Conservation (phyloP, 345 rosid genomes). For the Linum trigynum region DNA sequence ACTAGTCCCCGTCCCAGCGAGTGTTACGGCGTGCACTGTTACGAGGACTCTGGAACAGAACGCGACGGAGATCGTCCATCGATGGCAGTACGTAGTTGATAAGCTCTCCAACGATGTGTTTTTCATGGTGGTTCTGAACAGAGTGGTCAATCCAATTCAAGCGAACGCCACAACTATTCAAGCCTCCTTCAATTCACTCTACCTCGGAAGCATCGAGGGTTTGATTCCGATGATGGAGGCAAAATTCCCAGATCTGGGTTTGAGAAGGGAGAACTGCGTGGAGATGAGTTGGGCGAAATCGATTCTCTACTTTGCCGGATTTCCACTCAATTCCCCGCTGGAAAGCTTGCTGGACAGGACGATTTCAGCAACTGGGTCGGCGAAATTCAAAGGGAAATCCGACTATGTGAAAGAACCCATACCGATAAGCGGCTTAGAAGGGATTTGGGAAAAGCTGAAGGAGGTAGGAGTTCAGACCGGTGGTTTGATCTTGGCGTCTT, state of each 20-base stretch:
- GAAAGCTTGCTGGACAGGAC: not conserved
- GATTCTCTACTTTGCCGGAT: not conserved
- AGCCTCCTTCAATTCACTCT: not conserved
- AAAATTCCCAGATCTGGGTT: not conserved
- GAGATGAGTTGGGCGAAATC: conserved; percentile 1
- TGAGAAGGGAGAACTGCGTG: not conserved
- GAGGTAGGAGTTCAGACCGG: not conserved
- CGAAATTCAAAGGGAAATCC: not conserved
- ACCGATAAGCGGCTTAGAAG: not conserved
- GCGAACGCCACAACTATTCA: not conserved
- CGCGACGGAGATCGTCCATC: not conserved
- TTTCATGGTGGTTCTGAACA: not conserved
- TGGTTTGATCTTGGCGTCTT: not conserved
- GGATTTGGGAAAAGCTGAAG: not conserved
- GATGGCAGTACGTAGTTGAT: not conserved
- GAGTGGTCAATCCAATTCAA: not conserved
- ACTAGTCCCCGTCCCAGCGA: not conserved
- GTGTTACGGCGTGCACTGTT: not conserved
- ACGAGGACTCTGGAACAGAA: not conserved
- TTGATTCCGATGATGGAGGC: not conserved
- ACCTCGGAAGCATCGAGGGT: not conserved
- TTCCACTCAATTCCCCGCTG: not conserved
- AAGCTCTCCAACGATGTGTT: not conserved
- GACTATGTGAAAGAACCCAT: conserved; percentile 2
- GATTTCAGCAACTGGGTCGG: not conserved